Percentiles rank a stretch among this genome's conserved stretches.
These are phyloP conservation scores for Ceratonia siliqua DNA, from an alignment of 306 rosid genomes.

Conservation along the genomic window DNA sequence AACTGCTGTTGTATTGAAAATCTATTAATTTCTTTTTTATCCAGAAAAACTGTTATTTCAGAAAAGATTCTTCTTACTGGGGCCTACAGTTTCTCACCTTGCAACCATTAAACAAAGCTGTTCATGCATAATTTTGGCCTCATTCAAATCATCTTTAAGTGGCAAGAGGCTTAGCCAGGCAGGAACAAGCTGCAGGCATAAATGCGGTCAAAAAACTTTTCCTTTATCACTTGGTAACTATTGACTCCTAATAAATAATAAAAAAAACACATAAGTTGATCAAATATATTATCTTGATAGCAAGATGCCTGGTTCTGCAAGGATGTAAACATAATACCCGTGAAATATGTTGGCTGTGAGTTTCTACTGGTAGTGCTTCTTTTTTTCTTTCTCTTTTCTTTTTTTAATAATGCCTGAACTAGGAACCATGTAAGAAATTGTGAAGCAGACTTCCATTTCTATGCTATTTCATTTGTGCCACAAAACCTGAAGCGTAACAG, in stretches of 20 bases:
- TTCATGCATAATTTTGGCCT: constrained; percentile 51
- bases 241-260: neutral
- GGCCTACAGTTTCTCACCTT: constrained; percentile 34
- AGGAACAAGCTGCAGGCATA: constrained; percentile 40
- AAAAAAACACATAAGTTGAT: constrained; percentile 4
- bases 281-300: neutral
- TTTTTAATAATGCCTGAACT: neutral
- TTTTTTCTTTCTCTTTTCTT: neutral
- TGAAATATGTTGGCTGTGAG: neutral
- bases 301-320: neutral
- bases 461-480: neutral
- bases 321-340: neutral
- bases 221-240: neutral
- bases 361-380: neutral
- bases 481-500: too few relatives aligned
- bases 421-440: neutral
- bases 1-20: constrained; percentile 5
- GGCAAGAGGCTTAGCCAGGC: constrained; percentile 47
- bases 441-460: neutral
- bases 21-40: neutral
- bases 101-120: constrained; percentile 42
- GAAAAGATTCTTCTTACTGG: neutral
- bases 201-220: neutral
- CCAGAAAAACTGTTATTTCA: neutral
- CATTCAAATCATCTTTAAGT: constrained; percentile 37